phyloP scores from a whole-genome alignment of 2,329 filamentous ascomycete species.

The Penicillium occitanis region DNA sequence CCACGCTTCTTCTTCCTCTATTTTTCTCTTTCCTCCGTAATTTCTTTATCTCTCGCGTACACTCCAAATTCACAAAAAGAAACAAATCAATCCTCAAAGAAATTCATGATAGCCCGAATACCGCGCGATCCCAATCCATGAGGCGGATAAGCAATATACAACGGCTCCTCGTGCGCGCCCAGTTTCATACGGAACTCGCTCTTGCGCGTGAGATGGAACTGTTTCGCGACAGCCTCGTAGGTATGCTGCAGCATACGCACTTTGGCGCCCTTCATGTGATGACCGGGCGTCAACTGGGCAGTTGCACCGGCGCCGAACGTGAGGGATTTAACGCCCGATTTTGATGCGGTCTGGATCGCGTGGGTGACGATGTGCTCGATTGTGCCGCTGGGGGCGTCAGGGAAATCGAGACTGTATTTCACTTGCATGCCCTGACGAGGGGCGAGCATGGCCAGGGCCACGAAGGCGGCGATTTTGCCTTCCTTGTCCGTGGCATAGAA shows the following conservation, averaged over 20 bases:
- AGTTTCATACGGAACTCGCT: conserved; percentile 89
- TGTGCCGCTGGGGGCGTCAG: conserved; percentile 76
- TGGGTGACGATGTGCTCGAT: conserved; percentile 81
- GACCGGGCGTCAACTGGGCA: conserved; percentile 70
- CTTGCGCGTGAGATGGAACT: conserved; percentile 79
- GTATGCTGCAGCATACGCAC: conserved; percentile 79
- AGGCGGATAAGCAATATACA: conserved; percentile 87
- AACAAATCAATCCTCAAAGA: conserved; percentile 66
- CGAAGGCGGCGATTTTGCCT: conserved; percentile 70
- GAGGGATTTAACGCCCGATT: conserved; percentile 62
- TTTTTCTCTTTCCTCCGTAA: background rate
- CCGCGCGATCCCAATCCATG: conserved; percentile 80
- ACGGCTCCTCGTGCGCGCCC: conserved; percentile 76
- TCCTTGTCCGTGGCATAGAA: conserved; percentile 74
- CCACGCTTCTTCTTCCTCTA: background rate
- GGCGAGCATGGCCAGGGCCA: conserved; percentile 79
- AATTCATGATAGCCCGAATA: conserved; percentile 81
- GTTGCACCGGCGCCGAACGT: conserved; percentile 87
- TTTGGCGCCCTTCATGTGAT: conserved; percentile 76
- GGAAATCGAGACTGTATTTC: conserved; percentile 95
- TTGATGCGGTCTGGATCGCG: conserved; percentile 62
- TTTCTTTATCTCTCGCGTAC: background rate
- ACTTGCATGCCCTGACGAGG: conserved; percentile 86
- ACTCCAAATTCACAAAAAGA: background rate
- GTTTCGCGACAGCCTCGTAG: conserved; percentile 77